Evolutionary conservation across 2,329 filamentous ascomycete species (phyloP), one percentile per base, ranked within the genome.

Genomic region (Dactylellina drechsleri): DNA sequence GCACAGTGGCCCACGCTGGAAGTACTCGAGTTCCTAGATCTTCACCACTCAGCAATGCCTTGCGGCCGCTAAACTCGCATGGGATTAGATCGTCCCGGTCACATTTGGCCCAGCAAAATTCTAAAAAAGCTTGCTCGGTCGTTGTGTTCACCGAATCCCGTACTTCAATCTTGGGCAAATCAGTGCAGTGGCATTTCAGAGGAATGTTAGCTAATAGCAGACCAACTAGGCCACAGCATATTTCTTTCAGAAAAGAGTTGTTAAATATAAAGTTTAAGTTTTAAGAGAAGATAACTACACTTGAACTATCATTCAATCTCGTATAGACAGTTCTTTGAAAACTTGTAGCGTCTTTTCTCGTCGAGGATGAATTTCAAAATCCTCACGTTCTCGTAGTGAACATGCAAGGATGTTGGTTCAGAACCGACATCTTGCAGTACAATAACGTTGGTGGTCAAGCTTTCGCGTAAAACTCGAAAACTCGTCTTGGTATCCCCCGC

Each of bases 361-460:
- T 36, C 31, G 31, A 36, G 31, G 31, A 36, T 36, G 31, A 10
- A 36, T 36, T 36, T 36, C 31, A 10, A 36, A 36, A 36, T 36
- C 23, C 23, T 23, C 23, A 4, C 23, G 23, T 23, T 36, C 31
- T 36, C 10, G 31, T 36, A 36, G 6, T 10, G 31, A 36, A 10
- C 31, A 4, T 36, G 6, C 26, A 31, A 15, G 43, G 43, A 10
- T 18, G 15, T 47, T 47, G 15, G 43, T 18, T n/a, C 43, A 47
- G 43, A 12, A 18, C 36, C 49, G 49, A 65, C 61, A 49, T 65
- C 61, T 56, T 56, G 7, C 45, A 18, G 13, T n/a, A 1, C 7
- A 45, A 65, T 65, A 49, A 65, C 61, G 61, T 65, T 65, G n/a
- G 18, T 6, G 28, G 49, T 65, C 47, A 56, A 65, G 59, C 59